These are phyloP conservation scores for Botrytis elliptica DNA, from an alignment of 2,329 filamentous ascomycete species.

Conservation along the genomic window DNA sequence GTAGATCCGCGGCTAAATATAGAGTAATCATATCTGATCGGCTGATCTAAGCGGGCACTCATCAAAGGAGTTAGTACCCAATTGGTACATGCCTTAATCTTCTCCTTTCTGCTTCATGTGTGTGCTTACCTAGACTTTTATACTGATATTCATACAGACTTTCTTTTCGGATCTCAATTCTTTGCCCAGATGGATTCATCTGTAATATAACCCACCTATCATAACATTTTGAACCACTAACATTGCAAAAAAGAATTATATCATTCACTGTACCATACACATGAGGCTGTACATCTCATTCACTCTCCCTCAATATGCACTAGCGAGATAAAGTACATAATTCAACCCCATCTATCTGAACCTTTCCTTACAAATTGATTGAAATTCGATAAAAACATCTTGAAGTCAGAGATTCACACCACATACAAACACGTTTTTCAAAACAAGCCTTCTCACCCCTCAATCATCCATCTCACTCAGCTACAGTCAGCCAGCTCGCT, in stretches of 20 bases:
- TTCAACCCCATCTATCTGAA: neutral
- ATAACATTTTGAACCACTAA: neutral
- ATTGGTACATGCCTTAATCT: neutral
- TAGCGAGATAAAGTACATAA: neutral
- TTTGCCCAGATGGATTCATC: neutral
- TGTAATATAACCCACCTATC: neutral
- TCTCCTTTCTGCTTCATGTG: neutral
- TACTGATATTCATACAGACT: neutral
- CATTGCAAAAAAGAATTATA: neutral
- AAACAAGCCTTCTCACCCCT: neutral
- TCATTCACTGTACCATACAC: neutral
- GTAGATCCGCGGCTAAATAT: conserved; percentile 1
- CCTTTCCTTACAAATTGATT: neutral
- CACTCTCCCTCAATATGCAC: conserved; percentile 4
- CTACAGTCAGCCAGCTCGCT: conserved; percentile 2
- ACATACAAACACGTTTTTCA: neutral
- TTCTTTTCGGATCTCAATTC: neutral
- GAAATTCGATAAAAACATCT: neutral
- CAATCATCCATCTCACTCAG: neutral
- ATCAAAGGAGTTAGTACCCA: neutral
- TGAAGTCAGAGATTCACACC: neutral
- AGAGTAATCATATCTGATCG: neutral
- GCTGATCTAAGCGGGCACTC: conserved; percentile 1
- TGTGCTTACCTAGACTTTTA: neutral
- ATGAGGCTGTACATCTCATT: neutral